phyloP scores from a whole-genome alignment of 176 grass and related monocot genomes.

The Eragrostis nindensis region DNA sequence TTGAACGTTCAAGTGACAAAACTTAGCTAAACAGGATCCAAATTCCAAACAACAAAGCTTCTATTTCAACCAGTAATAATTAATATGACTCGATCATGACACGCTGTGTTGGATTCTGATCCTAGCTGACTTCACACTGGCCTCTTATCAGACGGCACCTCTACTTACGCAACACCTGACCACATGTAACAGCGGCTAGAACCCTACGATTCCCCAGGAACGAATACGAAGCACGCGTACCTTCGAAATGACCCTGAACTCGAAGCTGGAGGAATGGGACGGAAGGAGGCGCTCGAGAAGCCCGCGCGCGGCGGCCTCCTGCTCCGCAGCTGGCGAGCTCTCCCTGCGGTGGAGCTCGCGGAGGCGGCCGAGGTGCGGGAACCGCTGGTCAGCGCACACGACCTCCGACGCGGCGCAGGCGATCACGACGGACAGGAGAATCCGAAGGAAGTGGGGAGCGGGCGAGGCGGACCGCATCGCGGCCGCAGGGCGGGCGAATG shows the following conservation, averaged over 20 bases:
- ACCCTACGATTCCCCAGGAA: not conserved
- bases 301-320: conserved; percentile 50
- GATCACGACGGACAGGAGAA: conserved; percentile 36
- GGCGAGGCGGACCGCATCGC: conserved; percentile 18
- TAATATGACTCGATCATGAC: not conserved
- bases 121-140: not conserved
- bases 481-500: not conserved
- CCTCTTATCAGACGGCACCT: not conserved
- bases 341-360: conserved; percentile 59
- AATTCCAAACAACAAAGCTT: not conserved
- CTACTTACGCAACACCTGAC: not conserved
- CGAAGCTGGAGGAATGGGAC: conserved; percentile 67
- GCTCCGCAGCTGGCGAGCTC: conserved; percentile 35
- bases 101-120: not conserved
- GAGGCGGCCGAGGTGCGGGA: conserved; percentile 58
- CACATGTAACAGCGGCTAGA: not conserved
- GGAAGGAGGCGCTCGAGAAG: conserved; percentile 60
- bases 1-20: not conserved
- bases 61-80: not conserved
- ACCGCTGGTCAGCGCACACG: conserved; percentile 6
- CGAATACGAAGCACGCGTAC: conserved; percentile 39
- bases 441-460: not conserved
- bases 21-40: not conserved
- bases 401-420: conserved; percentile 28
- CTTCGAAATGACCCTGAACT: conserved; percentile 58